These are phyloP conservation scores for Trichopus zeylanicus DNA, from an alignment of 116 monocot species.

Conservation along the genomic window DNA sequence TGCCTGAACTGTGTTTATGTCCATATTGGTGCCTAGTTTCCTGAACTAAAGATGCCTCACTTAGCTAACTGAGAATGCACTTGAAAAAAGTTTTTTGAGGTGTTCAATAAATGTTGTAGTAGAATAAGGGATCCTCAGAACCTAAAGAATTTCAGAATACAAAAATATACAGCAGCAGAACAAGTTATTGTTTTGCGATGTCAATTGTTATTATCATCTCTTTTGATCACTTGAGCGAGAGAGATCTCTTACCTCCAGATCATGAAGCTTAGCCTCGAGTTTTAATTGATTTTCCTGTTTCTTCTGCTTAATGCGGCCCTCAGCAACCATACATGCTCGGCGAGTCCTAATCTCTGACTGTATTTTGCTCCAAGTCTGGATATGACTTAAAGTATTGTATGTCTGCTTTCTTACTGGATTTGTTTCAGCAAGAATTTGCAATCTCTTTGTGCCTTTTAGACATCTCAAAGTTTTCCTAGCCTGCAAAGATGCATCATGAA, in stretches of 20 bases:
- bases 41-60: too few relatives aligned
- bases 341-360: constrained; percentile 67
- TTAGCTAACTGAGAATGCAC: too few relatives aligned
- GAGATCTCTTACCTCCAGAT: constrained; percentile 44
- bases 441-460: constrained; percentile 44
- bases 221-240: neutral
- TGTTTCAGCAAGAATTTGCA: constrained; percentile 26
- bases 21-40: too few relatives aligned
- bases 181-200: too few relatives aligned
- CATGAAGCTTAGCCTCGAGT: constrained; percentile 82
- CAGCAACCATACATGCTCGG: constrained; percentile 58
- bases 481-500: constrained; percentile 20
- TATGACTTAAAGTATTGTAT: constrained; percentile 30
- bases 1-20: too few relatives aligned
- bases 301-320: constrained; percentile 70
- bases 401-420: constrained; percentile 47
- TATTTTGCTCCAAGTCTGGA: constrained; percentile 62
- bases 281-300: constrained; percentile 68
- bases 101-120: too few relatives aligned
- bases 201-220: too few relatives aligned
- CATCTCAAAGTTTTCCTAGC: constrained; percentile 46
- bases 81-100: too few relatives aligned
- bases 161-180: too few relatives aligned
- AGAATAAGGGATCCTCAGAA: too few relatives aligned
- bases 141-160: too few relatives aligned